These are phyloP conservation scores for Acacia crassicarpa DNA, from an alignment of 306 rosid species.

Conservation along the genomic window DNA sequence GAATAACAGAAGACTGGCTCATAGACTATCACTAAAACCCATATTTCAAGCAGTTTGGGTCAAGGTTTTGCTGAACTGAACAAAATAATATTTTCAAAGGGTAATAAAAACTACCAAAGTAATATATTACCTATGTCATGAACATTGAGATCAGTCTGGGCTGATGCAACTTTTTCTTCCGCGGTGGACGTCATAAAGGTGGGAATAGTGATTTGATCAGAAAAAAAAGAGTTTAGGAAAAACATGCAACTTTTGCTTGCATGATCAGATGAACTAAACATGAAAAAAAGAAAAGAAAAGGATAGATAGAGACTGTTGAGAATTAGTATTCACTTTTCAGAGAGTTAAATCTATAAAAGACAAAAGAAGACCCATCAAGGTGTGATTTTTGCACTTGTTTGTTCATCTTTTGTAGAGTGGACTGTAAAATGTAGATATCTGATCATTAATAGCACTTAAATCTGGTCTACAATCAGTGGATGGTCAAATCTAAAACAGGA, in stretches of 20 bases:
- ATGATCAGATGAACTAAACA: neutral
- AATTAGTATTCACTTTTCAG: slow-evolving; percentile 18
- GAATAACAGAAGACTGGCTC: neutral
- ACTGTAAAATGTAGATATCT: slow-evolving; percentile 17
- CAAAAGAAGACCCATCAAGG: slow-evolving; percentile 26
- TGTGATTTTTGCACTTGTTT: slow-evolving; percentile 13
- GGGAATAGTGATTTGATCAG: neutral
- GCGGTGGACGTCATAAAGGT: neutral
- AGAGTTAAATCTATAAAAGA: slow-evolving; percentile 29
- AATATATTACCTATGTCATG: neutral
- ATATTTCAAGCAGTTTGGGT: neutral
- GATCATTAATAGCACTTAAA: slow-evolving; percentile 15
- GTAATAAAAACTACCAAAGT: neutral
- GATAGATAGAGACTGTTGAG: slow-evolving; percentile 10
- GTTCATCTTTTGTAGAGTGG: slow-evolving; percentile 6
- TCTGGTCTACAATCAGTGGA: slow-evolving; percentile 39
- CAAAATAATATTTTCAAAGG: neutral
- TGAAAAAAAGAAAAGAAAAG: neutral
- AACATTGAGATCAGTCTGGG: neutral
- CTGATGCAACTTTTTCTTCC: neutral
- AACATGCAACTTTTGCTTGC: neutral
- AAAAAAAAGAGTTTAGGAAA: neutral
- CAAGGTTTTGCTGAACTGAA: neutral
- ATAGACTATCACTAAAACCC: neutral
- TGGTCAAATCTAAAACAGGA: slow-evolving; percentile 38